Evolutionary conservation across 2,329 filamentous ascomycete species (phyloP), one percentile per base, ranked within the genome.

Genomic region (Colletotrichum sp.): DNA sequence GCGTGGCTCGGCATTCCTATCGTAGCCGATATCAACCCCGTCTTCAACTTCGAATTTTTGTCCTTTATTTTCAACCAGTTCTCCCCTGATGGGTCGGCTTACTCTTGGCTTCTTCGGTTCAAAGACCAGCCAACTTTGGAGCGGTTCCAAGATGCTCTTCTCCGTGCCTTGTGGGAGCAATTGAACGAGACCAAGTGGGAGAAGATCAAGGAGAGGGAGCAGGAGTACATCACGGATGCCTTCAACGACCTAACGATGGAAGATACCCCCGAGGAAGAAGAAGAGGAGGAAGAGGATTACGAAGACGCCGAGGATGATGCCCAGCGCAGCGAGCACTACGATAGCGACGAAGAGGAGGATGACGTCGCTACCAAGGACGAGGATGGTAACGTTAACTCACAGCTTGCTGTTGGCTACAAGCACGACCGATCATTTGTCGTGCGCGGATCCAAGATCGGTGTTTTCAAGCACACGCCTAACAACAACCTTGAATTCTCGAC

Each of bases 61-160:
- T 99, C 96, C 0, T 99, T 99, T 84, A 98, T 99, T 81, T 99
- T 99, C 90, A 99, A 99, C 82, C 96, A 98, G 83, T 99, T 98
- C 83, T 91, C 94, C 16, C 90, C 93, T 44, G 95, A 98, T 84
- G 95, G 96, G 3, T 95, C 94, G 3, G 96, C 97, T 6, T 98
- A 96, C 84, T 99, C 97, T 1, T 99, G 97, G 96, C 90, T 99
- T 16, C 88, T 99, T 44, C 93, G 96, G 16, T 99, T 99, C 88
- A 95, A 94, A 81, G 94, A 98, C 79, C 94, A 96, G 80, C 88
- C 92, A 24, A 93, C 93, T 0, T 89, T 98, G 68, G 96, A 98
- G 83, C 90, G 91, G 32, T 98, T 99, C 84, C 97, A 99, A 83
- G 94, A 98, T 80, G 97, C 96, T 55, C 89, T 99, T 39, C 97